Percentiles rank a stretch among this genome's conserved stretches.
Conservation (phyloP, 306 rosid species). For the Quercus rubra region DNA sequence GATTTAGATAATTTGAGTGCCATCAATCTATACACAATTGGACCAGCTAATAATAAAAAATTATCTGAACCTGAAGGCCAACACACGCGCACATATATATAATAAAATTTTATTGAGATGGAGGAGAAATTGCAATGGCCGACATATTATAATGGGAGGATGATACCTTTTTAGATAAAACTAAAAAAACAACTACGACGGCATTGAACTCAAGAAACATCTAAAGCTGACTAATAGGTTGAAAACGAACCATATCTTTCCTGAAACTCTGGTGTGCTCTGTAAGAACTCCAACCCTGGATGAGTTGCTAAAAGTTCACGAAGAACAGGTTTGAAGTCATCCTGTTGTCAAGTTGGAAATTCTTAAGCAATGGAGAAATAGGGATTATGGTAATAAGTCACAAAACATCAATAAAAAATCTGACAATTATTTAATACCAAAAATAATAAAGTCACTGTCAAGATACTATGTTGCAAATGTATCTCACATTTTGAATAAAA, state of each 20-base stretch:
- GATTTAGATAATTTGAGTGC: background rate
- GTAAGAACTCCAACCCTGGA: constrained; percentile 97
- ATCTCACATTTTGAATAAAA: background rate
- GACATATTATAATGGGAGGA: background rate
- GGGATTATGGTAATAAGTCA: constrained; percentile 16
- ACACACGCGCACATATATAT: background rate
- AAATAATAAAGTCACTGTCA: constrained; percentile 6
- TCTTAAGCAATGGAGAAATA: constrained; percentile 17
- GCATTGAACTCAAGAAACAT: background rate
- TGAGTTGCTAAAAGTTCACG: constrained; percentile 95
- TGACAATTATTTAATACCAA: background rate
- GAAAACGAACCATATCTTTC: constrained; percentile 94
- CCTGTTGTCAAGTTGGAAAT: constrained; percentile 41
- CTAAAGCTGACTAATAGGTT: constrained; percentile 15
- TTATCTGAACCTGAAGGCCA: no score
- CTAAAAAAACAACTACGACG: background rate
- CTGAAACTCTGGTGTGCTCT: constrained; percentile 98
- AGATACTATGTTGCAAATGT: constrained; percentile 9
- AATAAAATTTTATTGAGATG: no score
- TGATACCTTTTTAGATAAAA: background rate
- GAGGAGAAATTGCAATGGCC: background rate
- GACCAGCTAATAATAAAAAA: background rate
- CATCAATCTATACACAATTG: background rate
- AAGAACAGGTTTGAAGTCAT: constrained; percentile 94
- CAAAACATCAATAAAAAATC: constrained; percentile 1